These are phyloP conservation scores for Coccomyxa subellipsoidea DNA, from an alignment of 163 green algal species.

Conservation along the genomic window DNA sequence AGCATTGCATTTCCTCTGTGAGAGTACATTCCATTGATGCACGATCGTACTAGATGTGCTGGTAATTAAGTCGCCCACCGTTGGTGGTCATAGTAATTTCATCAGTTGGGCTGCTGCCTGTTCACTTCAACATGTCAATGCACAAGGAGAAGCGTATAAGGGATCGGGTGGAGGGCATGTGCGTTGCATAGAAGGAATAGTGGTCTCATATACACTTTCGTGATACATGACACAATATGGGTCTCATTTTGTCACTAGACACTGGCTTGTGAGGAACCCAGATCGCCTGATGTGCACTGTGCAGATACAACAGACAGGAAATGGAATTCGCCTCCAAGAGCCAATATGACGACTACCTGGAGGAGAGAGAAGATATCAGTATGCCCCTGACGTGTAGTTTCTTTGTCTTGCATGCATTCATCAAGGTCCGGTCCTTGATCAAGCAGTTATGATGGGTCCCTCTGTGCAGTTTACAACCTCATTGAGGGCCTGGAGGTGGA, in stretches of 20 bases:
- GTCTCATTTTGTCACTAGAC: too few relatives aligned
- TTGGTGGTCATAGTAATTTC: too few relatives aligned
- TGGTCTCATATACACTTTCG: too few relatives aligned
- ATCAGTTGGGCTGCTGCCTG: too few relatives aligned
- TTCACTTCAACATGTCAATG: not conserved
- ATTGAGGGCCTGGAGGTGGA: slow-evolving; percentile 32
- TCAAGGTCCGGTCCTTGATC: not conserved
- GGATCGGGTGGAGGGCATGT: slow-evolving; percentile 39
- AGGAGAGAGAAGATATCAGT: slow-evolving; percentile 58
- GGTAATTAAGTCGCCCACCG: too few relatives aligned
- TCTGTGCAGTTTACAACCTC: slow-evolving; percentile 47
- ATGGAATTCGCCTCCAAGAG: slow-evolving; percentile 34
- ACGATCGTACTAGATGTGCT: too few relatives aligned
- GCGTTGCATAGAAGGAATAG: too few relatives aligned
- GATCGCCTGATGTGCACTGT: not conserved
- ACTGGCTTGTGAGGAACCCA: not conserved
- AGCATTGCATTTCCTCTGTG: too few relatives aligned
- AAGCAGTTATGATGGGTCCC: not conserved
- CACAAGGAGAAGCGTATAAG: slow-evolving; percentile 38
- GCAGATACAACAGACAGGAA: slow-evolving; percentile 47
- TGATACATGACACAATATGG: too few relatives aligned
- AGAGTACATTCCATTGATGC: too few relatives aligned
- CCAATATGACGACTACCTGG: slow-evolving; percentile 51
- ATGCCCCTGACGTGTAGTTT: not conserved
- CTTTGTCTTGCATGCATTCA: not conserved